A percentile compares a stretch with the other conserved stretches of the same genome.
Conservation (phyloP, 2,329 filamentous ascomycete species). For the Coleophoma crateriformis region DNA sequence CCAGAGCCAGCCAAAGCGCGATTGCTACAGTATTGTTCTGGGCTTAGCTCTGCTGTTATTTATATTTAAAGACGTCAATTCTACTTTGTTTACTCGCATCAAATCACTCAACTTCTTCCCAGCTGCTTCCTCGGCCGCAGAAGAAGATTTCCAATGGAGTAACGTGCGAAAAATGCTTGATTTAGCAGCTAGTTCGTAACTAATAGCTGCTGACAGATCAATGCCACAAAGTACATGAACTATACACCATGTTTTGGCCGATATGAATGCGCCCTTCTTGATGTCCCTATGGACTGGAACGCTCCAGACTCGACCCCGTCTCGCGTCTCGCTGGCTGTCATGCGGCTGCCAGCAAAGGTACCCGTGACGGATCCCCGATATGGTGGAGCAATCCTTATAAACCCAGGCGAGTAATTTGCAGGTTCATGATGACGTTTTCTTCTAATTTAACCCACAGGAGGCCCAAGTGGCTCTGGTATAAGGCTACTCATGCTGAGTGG, state of each 20-base stretch:
- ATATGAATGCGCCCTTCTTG: slow-evolving; percentile 32
- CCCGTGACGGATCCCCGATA: slow-evolving; percentile 26
- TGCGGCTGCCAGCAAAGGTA: slow-evolving; percentile 30
- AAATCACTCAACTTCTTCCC: too few relatives aligned
- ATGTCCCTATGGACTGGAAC: slow-evolving; percentile 33
- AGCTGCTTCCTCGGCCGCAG: too few relatives aligned
- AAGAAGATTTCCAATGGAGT: too few relatives aligned
- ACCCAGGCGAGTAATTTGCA: slow-evolving; percentile 23
- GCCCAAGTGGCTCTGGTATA: slow-evolving; percentile 31
- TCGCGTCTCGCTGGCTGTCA: slow-evolving; percentile 30
- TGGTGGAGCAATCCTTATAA: slow-evolving; percentile 30
- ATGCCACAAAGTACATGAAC: too few relatives aligned
- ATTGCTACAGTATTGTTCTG: too few relatives aligned
- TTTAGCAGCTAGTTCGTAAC: too few relatives aligned
- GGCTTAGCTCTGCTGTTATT: too few relatives aligned
- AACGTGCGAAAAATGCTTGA: too few relatives aligned
- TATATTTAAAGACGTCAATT: too few relatives aligned
- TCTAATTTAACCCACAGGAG: slow-evolving; percentile 11
- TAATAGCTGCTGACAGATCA: too few relatives aligned
- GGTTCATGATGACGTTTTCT: background rate
- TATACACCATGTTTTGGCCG: slow-evolving; percentile 24
- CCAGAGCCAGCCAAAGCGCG: too few relatives aligned
- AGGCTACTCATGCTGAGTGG: slow-evolving; percentile 16
- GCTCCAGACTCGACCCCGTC: slow-evolving; percentile 14
- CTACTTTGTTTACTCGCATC: too few relatives aligned